Percentiles rank a stretch among this genome's conserved stretches.
These are phyloP conservation scores for Yamadazyma endophytica DNA, from an alignment of 805 yeast species.

Conservation along the genomic window DNA sequence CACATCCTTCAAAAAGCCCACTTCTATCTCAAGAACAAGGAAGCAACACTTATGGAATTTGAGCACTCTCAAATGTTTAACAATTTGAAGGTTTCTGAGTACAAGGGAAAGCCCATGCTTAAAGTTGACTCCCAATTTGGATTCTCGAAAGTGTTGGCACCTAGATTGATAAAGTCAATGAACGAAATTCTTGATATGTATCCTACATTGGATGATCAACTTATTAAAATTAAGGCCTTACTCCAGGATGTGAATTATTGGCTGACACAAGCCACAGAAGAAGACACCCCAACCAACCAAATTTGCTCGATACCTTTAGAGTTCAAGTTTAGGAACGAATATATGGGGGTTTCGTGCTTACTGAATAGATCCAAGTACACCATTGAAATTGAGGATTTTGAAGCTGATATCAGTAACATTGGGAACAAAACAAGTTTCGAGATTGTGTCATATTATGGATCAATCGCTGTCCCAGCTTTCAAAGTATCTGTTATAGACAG, in stretches of 20 bases:
- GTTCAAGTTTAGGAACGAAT: conserved; percentile 24
- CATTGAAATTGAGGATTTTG: conserved; percentile 30
- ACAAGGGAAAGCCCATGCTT: conserved; percentile 9
- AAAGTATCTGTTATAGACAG: conserved; percentile 37
- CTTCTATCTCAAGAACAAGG: conserved; percentile 11
- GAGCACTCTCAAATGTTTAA: conserved; percentile 23
- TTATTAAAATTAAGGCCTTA: neutral
- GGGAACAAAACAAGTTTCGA: conserved; percentile 12
- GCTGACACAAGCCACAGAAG: too few species aligned
- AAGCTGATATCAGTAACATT: conserved; percentile 20
- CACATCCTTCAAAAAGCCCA: conserved; percentile 17
- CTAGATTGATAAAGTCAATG: conserved; percentile 18
- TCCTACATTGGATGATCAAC: neutral
- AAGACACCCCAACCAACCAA: too few species aligned
- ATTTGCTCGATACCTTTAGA: conserved; percentile 16
- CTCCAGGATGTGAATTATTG: too few species aligned
- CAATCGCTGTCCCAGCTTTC: conserved; percentile 37
- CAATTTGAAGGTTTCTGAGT: conserved; percentile 10
- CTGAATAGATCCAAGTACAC: conserved; percentile 28
- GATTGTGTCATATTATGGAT: conserved; percentile 24
- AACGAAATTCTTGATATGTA: conserved; percentile 10
- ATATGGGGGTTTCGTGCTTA: conserved; percentile 32
- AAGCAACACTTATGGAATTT: conserved; percentile 15
- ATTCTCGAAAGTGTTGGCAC: conserved; percentile 24
- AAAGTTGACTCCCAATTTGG: conserved; percentile 19